Evolutionary conservation across 768 basidiomycete species (phyloP).

Genomic region (Lentinula edodes): DNA sequence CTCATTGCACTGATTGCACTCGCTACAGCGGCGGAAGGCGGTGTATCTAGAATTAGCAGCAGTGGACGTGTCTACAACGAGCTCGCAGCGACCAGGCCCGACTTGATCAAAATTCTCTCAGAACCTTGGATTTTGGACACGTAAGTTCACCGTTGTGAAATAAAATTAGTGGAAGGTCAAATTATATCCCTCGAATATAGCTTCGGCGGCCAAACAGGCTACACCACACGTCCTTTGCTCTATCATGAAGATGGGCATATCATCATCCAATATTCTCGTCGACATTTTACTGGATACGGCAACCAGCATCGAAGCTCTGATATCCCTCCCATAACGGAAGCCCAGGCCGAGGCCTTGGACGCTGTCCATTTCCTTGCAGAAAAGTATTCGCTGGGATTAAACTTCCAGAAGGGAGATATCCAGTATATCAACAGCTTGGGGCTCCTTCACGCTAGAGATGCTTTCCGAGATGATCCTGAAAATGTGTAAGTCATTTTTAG

Average conservation of each 20-base stretch:
- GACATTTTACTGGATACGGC: slow-evolving; percentile 38
- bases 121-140: slow-evolving; percentile 40
- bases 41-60: slow-evolving; percentile 40
- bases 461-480: slow-evolving; percentile 34
- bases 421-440: slow-evolving; percentile 45
- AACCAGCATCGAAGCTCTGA: slow-evolving; percentile 26
- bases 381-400: slow-evolving; percentile 35
- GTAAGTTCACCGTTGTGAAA: slow-evolving; percentile 13
- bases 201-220: slow-evolving; percentile 31
- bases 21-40: slow-evolving; percentile 36
- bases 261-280: slow-evolving; percentile 42
- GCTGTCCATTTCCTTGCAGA: slow-evolving; percentile 39
- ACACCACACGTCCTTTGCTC: slow-evolving; percentile 31
- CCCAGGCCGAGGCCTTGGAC: slow-evolving; percentile 44
- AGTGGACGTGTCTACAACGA: slow-evolving; percentile 40
- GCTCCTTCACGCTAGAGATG: slow-evolving; percentile 39
- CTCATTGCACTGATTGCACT: slow-evolving; percentile 39
- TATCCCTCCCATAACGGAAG: slow-evolving; percentile 43
- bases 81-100: slow-evolving; percentile 38
- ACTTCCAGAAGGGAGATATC: slow-evolving; percentile 45
- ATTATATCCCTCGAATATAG: slow-evolving; percentile 16
- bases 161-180: neutral
- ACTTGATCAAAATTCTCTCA: slow-evolving; percentile 33
- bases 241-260: slow-evolving; percentile 32
- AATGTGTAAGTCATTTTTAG: slow-evolving; percentile 28